phyloP scores from a whole-genome alignment of 768 basidiomycete genomes.

The Dentipellis sp. region DNA sequence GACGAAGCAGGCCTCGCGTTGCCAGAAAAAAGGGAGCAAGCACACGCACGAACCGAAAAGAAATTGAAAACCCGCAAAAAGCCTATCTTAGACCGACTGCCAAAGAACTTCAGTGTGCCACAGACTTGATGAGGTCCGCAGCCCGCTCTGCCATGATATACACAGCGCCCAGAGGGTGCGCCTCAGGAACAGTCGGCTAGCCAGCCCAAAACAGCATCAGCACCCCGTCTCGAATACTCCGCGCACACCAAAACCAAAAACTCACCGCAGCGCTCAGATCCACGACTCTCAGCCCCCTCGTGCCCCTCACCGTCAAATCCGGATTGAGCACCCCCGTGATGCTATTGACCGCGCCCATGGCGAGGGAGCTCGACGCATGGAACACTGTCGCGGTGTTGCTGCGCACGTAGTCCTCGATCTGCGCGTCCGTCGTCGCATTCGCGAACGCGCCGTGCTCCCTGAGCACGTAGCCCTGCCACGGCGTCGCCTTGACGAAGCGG shows the following conservation, averaged over 20 bases:
- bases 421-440: slow-evolving; percentile 7
- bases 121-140: slow-evolving; percentile 21
- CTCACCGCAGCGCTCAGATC: slow-evolving; percentile 6
- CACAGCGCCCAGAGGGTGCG: slow-evolving; percentile 27
- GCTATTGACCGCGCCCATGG: slow-evolving; percentile 27
- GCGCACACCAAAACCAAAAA: background rate
- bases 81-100: too few relatives aligned
- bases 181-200: slow-evolving; percentile 21
- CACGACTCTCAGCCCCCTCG: slow-evolving; percentile 4
- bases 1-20: too few relatives aligned
- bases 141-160: slow-evolving; percentile 29
- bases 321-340: slow-evolving; percentile 33
- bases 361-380: slow-evolving; percentile 27
- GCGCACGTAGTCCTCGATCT: slow-evolving; percentile 14
- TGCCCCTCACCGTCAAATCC: slow-evolving; percentile 6
- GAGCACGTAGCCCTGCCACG: slow-evolving; percentile 2
- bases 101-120: background rate
- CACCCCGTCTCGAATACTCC: background rate
- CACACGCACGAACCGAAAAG: too few relatives aligned
- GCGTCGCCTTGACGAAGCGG: background rate
- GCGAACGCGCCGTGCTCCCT: background rate
- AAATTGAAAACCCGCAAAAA: too few relatives aligned
- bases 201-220: background rate
- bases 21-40: too few relatives aligned
- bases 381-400: slow-evolving; percentile 11